phyloP scores from a whole-genome alignment of 2,329 filamentous ascomycete genomes.

The Fonsecaea pedrosoi region DNA sequence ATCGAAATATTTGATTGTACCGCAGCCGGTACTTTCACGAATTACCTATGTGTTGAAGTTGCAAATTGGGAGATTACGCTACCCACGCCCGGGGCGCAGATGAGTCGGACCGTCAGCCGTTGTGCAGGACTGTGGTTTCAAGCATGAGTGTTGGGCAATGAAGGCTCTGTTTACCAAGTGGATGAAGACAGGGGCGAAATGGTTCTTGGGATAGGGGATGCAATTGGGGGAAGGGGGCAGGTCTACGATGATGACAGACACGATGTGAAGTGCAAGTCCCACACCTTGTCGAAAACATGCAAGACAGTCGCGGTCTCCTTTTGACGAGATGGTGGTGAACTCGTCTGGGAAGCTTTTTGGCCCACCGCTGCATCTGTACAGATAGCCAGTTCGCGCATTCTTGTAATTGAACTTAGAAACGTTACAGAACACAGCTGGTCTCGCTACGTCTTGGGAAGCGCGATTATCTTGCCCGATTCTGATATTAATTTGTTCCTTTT shows the following conservation, averaged over 20 bases:
- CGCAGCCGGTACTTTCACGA: conserved; percentile 30
- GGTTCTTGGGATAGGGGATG: not conserved
- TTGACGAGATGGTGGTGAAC: conserved; percentile 16
- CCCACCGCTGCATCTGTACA: conserved; percentile 15
- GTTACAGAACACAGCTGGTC: conserved; percentile 6
- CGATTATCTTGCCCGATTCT: no score
- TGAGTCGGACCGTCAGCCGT: not conserved
- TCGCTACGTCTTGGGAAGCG: not conserved
- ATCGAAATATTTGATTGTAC: conserved; percentile 19
- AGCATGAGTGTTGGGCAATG: conserved; percentile 2
- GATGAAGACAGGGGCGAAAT: not conserved
- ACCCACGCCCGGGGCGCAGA: conserved; percentile 21
- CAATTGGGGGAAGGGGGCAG: not conserved
- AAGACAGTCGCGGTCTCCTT: conserved; percentile 14
- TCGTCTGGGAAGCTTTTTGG: conserved; percentile 11
- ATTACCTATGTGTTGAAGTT: conserved; percentile 3
- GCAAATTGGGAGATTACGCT: conserved; percentile 13
- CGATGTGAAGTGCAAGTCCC: conserved; percentile 11
- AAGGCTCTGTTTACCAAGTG: not conserved
- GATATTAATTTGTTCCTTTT: no score
- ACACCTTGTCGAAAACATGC: conserved; percentile 15
- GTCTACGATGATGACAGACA: conserved; percentile 21
- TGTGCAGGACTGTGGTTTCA: conserved; percentile 6
- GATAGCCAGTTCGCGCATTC: conserved; percentile 13
- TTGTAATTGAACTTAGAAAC: conserved; percentile 24